Evolutionary conservation across 129 eudicot species (phyloP).

Genomic region (Scalesia atractyloides): DNA sequence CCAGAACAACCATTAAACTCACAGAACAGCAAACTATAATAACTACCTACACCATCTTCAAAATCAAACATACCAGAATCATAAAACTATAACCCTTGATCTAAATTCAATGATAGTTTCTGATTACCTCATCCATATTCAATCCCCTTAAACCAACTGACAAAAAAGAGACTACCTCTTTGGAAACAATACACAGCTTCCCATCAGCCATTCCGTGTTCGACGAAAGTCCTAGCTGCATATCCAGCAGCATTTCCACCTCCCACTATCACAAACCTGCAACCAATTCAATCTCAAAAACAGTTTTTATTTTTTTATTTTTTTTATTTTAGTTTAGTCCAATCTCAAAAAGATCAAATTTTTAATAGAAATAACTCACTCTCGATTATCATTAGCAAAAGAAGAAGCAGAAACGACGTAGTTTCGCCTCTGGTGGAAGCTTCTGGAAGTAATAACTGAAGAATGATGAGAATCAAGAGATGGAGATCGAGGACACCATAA

Average conservation of each 20-base stretch:
- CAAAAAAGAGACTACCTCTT: slow-evolving; percentile 55
- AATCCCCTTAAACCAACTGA: slow-evolving; percentile 12
- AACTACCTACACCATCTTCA: not conserved
- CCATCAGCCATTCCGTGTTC: slow-evolving; percentile 95
- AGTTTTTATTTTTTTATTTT: not conserved
- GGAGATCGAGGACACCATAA: slow-evolving; percentile 57
- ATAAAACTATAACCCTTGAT: not conserved
- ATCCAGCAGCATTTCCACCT: slow-evolving; percentile 98
- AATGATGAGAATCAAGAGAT: slow-evolving; percentile 37
- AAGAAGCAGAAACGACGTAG: slow-evolving; percentile 56
- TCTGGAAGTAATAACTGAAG: slow-evolving; percentile 31
- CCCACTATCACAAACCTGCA: slow-evolving; percentile 91
- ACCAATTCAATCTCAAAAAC: slow-evolving; percentile 1
- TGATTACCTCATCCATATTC: not conserved
- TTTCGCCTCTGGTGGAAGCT: slow-evolving; percentile 48
- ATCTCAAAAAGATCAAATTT: not conserved
- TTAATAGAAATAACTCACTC: slow-evolving; percentile 50
- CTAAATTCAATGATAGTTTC: no score
- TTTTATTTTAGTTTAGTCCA: not conserved
- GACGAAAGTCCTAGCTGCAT: slow-evolving; percentile 88
- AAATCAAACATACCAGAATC: not conserved
- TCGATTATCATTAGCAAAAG: slow-evolving; percentile 81
- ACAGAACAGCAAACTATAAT: not conserved
- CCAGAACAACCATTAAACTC: not conserved
- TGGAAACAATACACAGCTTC: slow-evolving; percentile 85